Base-by-base conservation (phyloP, 192 early-diverging fungal genomes). In the Coemansia sp. region DNA sequence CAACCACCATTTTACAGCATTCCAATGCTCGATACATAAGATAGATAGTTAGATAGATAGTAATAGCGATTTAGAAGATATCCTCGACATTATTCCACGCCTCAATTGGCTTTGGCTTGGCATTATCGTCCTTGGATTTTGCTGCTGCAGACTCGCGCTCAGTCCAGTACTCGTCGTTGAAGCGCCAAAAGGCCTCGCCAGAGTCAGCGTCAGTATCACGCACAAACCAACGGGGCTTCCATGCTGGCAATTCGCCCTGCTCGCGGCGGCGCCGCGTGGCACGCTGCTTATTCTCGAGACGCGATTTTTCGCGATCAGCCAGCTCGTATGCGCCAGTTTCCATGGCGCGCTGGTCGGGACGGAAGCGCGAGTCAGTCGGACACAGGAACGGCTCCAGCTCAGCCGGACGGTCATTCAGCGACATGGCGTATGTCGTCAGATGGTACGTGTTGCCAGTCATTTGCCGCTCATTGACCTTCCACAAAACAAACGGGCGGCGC, bases 291-390 rank as follows among this genome's bases (percentile, higher is more conserved):
- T 89, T 84, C 74, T 96, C 93, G 20, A 94, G 71, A 1, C 86
- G 67, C 19, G 89, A 88, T 68, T 96, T 96, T 59, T 88, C 84
- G 4, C 68, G 71, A 53, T 87, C 88, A 10, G 94, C 93, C 8
- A 84, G n/a, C 57, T 94, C 90, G 69, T 92, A 96, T 59, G 89
- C 83, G 12, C 90, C 92, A 31, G 77, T 84, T 69, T 96, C 94
- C 92, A 96, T 92, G 0, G 92, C 92, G 3, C 88, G 74, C 79
- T 96, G 94, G 70, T 96, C 93, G 17, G 92, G 92, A 15, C 93
- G 85, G 65, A 93, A 86, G 46, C 94, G 86, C 20, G 90, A 94
- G 69, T 96, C 94, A 3, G 92, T 92, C 10, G 87, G 90, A 27
- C 92, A 91, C 42, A 96, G 67, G 64, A 79, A 84, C 17, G 75